Percentiles rank a stretch among this genome's conserved stretches.
phyloP scores from a whole-genome alignment of 768 basidiomycete species.

The Calocera viscosa region DNA sequence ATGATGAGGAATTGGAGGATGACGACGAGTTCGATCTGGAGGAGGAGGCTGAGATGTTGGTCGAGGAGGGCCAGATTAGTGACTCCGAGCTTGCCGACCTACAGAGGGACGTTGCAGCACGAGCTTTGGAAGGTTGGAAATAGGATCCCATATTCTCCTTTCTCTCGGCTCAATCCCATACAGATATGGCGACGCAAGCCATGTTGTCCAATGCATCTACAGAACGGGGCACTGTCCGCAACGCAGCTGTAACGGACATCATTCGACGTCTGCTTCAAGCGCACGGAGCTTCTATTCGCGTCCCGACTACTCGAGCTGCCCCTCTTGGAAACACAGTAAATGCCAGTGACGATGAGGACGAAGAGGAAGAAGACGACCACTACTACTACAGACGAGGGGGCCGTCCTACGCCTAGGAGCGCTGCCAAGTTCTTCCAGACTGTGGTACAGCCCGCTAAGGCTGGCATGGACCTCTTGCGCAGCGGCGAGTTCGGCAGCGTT shows the following conservation, averaged over 20 bases:
- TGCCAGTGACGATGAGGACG: slow-evolving; percentile 12
- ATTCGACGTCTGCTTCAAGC: background rate
- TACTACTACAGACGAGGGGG: background rate
- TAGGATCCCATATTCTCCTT: background rate
- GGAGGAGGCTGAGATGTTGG: slow-evolving; percentile 4
- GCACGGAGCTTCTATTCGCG: background rate
- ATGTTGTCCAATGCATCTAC: slow-evolving; percentile 5
- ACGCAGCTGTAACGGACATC: background rate
- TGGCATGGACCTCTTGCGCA: slow-evolving; percentile 52
- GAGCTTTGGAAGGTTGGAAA: background rate
- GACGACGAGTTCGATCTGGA: slow-evolving; percentile 10
- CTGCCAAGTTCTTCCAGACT: slow-evolving; percentile 27
- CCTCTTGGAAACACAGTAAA: background rate
- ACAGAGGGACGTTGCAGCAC: background rate
- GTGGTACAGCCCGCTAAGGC: slow-evolving; percentile 47
- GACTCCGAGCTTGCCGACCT: background rate
- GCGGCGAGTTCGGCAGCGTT: slow-evolving; percentile 71
- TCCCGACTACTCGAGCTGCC: background rate
- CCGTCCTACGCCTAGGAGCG: slow-evolving; percentile 19
- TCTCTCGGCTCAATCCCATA: background rate
- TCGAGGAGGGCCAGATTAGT: background rate
- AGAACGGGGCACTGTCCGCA: background rate
- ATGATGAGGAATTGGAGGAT: slow-evolving; percentile 21
- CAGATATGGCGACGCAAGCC: background rate
- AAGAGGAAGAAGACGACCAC: slow-evolving; percentile 27